phyloP scores from a whole-genome alignment of 1,139 yeast genomes.

The Pneumocystis wakefieldiae region DNA sequence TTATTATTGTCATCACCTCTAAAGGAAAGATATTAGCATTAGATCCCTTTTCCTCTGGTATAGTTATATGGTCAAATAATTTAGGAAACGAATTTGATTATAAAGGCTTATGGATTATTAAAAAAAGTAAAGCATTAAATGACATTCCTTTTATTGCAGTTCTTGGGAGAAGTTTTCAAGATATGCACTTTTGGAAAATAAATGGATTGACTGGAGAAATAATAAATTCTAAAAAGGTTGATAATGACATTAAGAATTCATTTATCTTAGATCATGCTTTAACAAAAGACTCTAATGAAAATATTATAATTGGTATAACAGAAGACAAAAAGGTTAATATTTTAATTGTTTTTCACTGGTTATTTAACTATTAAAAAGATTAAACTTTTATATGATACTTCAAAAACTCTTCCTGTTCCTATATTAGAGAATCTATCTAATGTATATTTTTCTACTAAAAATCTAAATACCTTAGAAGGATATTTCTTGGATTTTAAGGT shows the following conservation, averaged over 20 bases:
- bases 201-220: background rate
- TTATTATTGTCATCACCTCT: slow-evolving; percentile 32
- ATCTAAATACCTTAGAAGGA: background rate
- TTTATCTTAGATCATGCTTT: background rate
- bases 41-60: slow-evolving; percentile 29
- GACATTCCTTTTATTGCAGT: slow-evolving; percentile 5
- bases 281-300: background rate
- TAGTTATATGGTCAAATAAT: slow-evolving; percentile 27
- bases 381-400: background rate
- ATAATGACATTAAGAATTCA: background rate
- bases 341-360: background rate
- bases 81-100: slow-evolving; percentile 14
- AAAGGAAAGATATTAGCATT: slow-evolving; percentile 33
- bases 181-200: background rate
- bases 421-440: background rate
- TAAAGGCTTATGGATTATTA: slow-evolving; percentile 12
- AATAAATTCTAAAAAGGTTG: background rate
- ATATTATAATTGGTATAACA: background rate
- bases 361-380: background rate
- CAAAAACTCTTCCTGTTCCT: background rate
- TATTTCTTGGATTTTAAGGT: background rate
- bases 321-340: background rate
- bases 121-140: slow-evolving; percentile 7
- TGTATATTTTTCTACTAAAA: slow-evolving; percentile 13
- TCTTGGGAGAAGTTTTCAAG: background rate